Percentiles rank a stretch among this genome's conserved stretches.
Evolutionary conservation across 352 stramenopile species (phyloP).

Genomic region (Globisporangium middletonii): DNA sequence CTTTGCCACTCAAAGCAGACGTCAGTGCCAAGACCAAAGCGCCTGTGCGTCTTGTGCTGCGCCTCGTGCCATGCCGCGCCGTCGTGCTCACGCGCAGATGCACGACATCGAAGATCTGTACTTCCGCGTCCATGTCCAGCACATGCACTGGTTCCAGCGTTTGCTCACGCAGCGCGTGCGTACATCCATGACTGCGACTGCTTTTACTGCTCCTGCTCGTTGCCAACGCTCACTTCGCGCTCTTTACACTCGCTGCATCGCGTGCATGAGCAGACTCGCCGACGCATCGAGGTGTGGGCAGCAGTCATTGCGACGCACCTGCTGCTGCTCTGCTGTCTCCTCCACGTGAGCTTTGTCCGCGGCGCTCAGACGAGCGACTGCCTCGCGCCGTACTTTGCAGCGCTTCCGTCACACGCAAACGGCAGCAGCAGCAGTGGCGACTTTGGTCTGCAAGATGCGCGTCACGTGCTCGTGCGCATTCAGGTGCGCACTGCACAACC

Average conservation of each 20-base stretch:
- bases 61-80: not conserved
- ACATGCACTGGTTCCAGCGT: slow-evolving; percentile 39
- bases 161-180: slow-evolving; percentile 39
- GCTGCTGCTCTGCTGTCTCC: slow-evolving; percentile 35
- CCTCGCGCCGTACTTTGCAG: slow-evolving; percentile 22
- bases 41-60: too few relatives aligned
- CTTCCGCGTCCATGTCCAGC: slow-evolving; percentile 64
- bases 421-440: not conserved
- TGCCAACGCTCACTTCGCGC: not conserved
- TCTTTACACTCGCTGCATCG: too few relatives aligned
- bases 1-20: too few relatives aligned
- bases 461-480: slow-evolving; percentile 27
- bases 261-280: slow-evolving; percentile 26
- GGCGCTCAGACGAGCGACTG: slow-evolving; percentile 23
- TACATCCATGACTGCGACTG: not conserved
- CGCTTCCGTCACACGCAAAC: not conserved
- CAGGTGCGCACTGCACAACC: slow-evolving; percentile 15
- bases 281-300: slow-evolving; percentile 46
- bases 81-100: slow-evolving; percentile 24
- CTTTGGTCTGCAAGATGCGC: not conserved
- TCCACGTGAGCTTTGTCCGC: slow-evolving; percentile 53
- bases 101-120: slow-evolving; percentile 69
- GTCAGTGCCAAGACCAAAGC: too few relatives aligned
- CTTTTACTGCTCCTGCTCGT: slow-evolving; percentile 1
- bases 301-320: slow-evolving; percentile 53